Base-by-base conservation (phyloP, 805 yeast species). In the Lipomyces sp. region DNA sequence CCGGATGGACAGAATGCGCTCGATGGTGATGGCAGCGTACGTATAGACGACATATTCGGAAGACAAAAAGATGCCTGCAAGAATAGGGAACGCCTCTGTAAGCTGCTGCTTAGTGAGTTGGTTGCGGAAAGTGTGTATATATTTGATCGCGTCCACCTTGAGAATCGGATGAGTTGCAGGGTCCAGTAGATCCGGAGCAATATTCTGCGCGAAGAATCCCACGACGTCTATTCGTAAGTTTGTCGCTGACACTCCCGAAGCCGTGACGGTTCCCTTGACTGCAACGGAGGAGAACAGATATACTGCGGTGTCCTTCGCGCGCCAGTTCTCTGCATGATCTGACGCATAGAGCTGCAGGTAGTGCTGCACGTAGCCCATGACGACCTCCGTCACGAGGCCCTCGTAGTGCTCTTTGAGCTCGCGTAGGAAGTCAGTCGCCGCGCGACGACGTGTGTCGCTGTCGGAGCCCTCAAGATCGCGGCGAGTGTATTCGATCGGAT, bases 401-500 rank as follows among this genome's bases (percentile, higher is more conserved):
- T 89, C 89, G 64, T 86, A 82, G 47, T 81, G 83, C 42, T 82
- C 86, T 61, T 89, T 87, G 60, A 93, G 75, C 61, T 88, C 95
- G 55, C 95, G 79, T 59, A 93, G 72, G 63, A 93, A 89, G 63
- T 88, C 97, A 1, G 95, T 86, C n/a, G 97, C 82, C 0, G 96
- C 82, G 61, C 95, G 81, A 68, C 97, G 78, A 68, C 99, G 80
- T 1, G 96, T 84, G 64, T 90, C 98, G 13, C 84, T 79, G 65
- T 91, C 98, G 0, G 95, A 83, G 4, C 98, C 98, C 69, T 95
- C 98, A 40, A 95, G 74, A 68, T 93, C 98, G 55, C 95, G 78
- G 63, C 98, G 79, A 19, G 90, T 90, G 65, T 77, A 93, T 62
- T 87, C 95, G 47, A 93, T 84, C 33, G 98, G 98, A 65, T 93